Conservation (phyloP, 805 yeast genomes). For the Yamadazyma paraphyllophila region DNA sequence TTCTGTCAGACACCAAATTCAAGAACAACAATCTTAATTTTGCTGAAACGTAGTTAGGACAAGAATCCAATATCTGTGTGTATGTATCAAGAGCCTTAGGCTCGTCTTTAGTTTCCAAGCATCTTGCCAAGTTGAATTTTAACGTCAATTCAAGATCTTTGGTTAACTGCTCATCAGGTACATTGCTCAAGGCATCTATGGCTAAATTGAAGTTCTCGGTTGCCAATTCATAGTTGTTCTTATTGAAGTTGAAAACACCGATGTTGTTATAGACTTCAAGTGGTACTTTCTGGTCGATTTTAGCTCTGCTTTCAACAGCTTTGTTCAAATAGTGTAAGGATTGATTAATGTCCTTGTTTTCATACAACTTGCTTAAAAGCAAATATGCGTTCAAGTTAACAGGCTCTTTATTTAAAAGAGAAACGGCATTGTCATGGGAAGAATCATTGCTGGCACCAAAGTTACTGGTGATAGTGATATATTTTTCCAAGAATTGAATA, state of each 20-base stretch:
- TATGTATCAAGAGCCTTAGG: slow-evolving; percentile 49
- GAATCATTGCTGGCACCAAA: slow-evolving; percentile 30
- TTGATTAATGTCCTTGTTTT: slow-evolving; percentile 60
- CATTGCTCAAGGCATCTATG: slow-evolving; percentile 28
- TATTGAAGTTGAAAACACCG: slow-evolving; percentile 77
- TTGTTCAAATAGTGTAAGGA: slow-evolving; percentile 63
- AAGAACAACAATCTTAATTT: slow-evolving; percentile 67
- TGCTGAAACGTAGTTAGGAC: slow-evolving; percentile 75
- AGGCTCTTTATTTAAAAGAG: slow-evolving; percentile 46
- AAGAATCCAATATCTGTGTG: slow-evolving; percentile 49
- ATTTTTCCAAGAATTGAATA: slow-evolving; percentile 63
- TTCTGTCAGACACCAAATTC: slow-evolving; percentile 46
- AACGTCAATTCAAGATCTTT: slow-evolving; percentile 32
- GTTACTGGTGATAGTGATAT: slow-evolving; percentile 60
- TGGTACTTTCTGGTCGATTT: slow-evolving; percentile 45
- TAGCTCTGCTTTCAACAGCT: slow-evolving; percentile 52
- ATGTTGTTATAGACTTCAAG: slow-evolving; percentile 73
- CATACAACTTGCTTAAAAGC: slow-evolving; percentile 67
- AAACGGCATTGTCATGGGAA: slow-evolving; percentile 14
- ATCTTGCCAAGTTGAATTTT: slow-evolving; percentile 73
- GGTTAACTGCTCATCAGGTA: slow-evolving; percentile 22
- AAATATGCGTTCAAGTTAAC: slow-evolving; percentile 63
- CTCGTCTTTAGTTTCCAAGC: slow-evolving; percentile 49
- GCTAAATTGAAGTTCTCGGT: slow-evolving; percentile 53
- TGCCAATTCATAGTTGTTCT: slow-evolving; percentile 59